Percentiles rank a stretch among this genome's conserved stretches.
These are phyloP conservation scores for Capronia epimyces DNA, from an alignment of 2,329 filamentous ascomycete species.

Conservation along the genomic window DNA sequence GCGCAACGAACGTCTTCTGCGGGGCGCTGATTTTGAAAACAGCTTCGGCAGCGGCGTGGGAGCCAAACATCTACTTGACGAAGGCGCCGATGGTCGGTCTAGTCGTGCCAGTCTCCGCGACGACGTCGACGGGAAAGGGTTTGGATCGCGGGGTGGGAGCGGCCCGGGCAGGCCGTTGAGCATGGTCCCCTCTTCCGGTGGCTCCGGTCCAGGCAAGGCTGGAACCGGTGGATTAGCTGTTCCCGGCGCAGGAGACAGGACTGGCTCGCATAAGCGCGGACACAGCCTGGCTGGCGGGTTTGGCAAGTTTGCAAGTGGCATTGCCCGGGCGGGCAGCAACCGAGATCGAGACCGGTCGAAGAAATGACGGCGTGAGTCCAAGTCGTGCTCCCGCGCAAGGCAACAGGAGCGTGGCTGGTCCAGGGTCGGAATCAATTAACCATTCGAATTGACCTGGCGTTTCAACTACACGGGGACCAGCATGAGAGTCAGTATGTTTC, in stretches of 20 bases:
- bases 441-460: too few species aligned
- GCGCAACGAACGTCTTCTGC: constrained; percentile 24
- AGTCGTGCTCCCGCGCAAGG: neutral
- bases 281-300: constrained; percentile 25
- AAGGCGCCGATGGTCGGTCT: constrained; percentile 8
- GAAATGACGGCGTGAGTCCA: constrained; percentile 6
- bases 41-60: neutral
- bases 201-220: constrained; percentile 3
- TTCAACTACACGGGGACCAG: too few species aligned
- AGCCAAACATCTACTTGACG: constrained; percentile 4
- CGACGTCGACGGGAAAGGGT: constrained; percentile 5
- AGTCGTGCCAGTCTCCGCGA: constrained; percentile 20
- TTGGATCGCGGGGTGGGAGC: neutral
- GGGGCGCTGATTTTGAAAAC: constrained; percentile 20
- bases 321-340: constrained; percentile 54
- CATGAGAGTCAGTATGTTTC: too few species aligned
- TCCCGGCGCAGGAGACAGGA: constrained; percentile 1
- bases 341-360: constrained; percentile 26
- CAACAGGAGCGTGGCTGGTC: too few species aligned
- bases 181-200: constrained; percentile 4
- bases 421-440: too few species aligned
- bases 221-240: constrained; percentile 12
- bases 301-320: constrained; percentile 49
- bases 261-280: constrained; percentile 22
- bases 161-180: constrained; percentile 17